These are phyloP conservation scores for Agrocybe praecox DNA, from an alignment of 768 basidiomycete species.

Conservation along the genomic window DNA sequence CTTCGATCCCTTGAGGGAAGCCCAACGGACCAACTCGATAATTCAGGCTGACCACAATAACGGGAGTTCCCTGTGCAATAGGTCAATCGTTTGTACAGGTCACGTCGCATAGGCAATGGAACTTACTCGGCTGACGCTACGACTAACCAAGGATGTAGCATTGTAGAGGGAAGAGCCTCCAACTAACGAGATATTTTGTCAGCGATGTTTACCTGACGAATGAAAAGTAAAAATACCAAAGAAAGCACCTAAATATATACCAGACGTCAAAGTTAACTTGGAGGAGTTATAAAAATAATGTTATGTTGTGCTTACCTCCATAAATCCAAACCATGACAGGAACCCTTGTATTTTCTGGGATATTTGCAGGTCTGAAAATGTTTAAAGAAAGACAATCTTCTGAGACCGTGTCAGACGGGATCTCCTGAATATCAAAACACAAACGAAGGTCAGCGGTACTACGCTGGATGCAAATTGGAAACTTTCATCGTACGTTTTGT, in stretches of 20 bases:
- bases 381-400: conserved; percentile 64
- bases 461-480: too few species aligned
- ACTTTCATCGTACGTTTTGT: background rate
- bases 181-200: conserved; percentile 1
- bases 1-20: conserved; percentile 36
- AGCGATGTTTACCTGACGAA: too few species aligned
- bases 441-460: too few species aligned
- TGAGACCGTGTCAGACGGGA: conserved; percentile 34
- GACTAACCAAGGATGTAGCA: conserved; percentile 28
- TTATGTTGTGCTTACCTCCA: conserved; percentile 15
- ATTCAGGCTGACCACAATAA: conserved; percentile 37
- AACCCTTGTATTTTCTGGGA: conserved; percentile 20
- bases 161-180: conserved; percentile 25
- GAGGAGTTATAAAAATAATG: background rate
- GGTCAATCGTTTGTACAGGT: background rate
- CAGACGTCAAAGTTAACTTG: background rate
- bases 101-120: background rate
- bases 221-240: background rate
- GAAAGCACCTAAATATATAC: background rate
- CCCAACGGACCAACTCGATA: conserved; percentile 48
- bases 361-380: conserved; percentile 48
- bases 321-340: conserved; percentile 33
- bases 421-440: background rate
- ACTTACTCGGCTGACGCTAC: conserved; percentile 25
- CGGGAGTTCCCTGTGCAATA: conserved; percentile 34